Percentiles rank a stretch among this genome's conserved stretches.
Evolutionary conservation across 2,329 filamentous ascomycete genomes (phyloP).

Genomic region (Gaeumannomyces sp.): DNA sequence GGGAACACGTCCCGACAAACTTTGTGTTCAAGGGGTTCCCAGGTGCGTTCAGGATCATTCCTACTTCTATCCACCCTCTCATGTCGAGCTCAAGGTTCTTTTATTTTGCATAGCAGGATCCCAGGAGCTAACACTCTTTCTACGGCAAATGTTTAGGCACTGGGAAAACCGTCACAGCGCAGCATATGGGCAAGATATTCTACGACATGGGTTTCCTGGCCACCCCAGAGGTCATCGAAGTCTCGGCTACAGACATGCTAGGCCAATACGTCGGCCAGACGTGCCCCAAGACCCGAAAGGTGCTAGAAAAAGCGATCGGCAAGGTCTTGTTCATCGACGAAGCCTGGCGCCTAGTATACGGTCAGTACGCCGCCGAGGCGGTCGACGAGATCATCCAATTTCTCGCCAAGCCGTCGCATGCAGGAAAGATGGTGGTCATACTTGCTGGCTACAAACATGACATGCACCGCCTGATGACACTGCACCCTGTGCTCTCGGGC

Average conservation of each 20-base stretch:
- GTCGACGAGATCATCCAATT: constrained; percentile 47
- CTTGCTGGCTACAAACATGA: constrained; percentile 63
- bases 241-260: constrained; percentile 62
- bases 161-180: constrained; percentile 66
- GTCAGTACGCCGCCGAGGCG: constrained; percentile 50
- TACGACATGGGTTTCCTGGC: constrained; percentile 68
- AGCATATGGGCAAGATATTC: constrained; percentile 67
- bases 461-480: constrained; percentile 54
- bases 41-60: neutral
- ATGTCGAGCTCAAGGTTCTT: constrained; percentile 13
- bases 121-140: no score
- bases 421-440: constrained; percentile 57
- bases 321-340: constrained; percentile 67
- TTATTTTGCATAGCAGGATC: no score
- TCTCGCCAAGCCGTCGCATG: constrained; percentile 49
- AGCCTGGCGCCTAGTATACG: constrained; percentile 58
- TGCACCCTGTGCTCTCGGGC: constrained; percentile 57
- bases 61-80: no score
- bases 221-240: constrained; percentile 53
- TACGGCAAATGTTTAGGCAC: constrained; percentile 38
- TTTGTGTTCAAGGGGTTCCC: constrained; percentile 61
- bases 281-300: constrained; percentile 55
- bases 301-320: constrained; percentile 56
- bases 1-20: constrained; percentile 55
- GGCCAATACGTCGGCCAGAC: constrained; percentile 65